Percentiles rank a stretch among this genome's conserved stretches.
Evolutionary conservation across 345 rosid genomes (phyloP).

Genomic region (Brassica rapa): DNA sequence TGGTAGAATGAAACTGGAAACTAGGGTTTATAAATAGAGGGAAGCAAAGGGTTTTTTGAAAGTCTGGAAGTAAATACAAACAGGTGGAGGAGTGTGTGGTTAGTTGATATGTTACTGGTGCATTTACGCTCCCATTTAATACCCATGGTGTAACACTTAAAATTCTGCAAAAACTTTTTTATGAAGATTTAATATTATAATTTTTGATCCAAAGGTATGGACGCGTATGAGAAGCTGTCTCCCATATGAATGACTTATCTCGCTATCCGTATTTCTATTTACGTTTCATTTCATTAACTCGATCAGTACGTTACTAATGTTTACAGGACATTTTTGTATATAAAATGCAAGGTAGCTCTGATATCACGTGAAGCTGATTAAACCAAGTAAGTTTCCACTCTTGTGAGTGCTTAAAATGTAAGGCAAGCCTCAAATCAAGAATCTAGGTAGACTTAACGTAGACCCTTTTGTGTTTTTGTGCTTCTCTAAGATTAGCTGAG

Average conservation of each 20-base stretch:
- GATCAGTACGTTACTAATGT: slow-evolving; percentile 12
- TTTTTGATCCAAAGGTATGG: too few relatives aligned
- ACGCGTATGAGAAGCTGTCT: slow-evolving; percentile 36
- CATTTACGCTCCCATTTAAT: slow-evolving; percentile 55
- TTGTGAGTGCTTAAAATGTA: neutral
- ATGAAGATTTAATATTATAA: too few relatives aligned
- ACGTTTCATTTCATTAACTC: slow-evolving; percentile 15
- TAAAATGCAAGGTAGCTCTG: slow-evolving; percentile 17
- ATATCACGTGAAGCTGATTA: slow-evolving; percentile 18
- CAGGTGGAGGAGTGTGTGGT: slow-evolving; percentile 67
- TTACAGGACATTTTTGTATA: neutral
- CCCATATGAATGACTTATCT: slow-evolving; percentile 22
- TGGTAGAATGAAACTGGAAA: slow-evolving; percentile 8
- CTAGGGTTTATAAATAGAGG: slow-evolving; percentile 35
- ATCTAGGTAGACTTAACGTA: slow-evolving; percentile 35
- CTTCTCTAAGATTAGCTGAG: slow-evolving; percentile 20
- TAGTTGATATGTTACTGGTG: slow-evolving; percentile 72
- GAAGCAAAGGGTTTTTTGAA: slow-evolving; percentile 28
- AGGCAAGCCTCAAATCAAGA: slow-evolving; percentile 21
- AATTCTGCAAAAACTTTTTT: slow-evolving; percentile 15
- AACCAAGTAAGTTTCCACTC: slow-evolving; percentile 6
- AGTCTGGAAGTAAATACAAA: slow-evolving; percentile 56
- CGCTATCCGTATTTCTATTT: slow-evolving; percentile 23
- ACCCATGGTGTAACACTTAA: slow-evolving; percentile 29
- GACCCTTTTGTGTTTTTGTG: slow-evolving; percentile 27